These are phyloP conservation scores for Cystofilobasidium bisporidii DNA, from an alignment of 768 basidiomycete genomes.

Conservation along the genomic window DNA sequence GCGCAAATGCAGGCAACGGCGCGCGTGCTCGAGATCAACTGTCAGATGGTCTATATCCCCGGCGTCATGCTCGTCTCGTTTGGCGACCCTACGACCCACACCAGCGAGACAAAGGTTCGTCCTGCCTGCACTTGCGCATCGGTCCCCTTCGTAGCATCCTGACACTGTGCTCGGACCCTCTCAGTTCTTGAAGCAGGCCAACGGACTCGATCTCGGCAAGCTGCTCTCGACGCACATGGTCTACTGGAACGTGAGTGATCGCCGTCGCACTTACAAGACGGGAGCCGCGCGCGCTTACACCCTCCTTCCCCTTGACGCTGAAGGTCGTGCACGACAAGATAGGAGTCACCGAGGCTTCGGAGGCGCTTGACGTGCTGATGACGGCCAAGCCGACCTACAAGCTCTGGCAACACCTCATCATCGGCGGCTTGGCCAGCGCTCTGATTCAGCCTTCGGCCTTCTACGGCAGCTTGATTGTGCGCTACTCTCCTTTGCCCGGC, in stretches of 20 bases:
- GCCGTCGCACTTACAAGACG: too few relatives aligned
- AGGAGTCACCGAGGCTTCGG: slow-evolving; percentile 62
- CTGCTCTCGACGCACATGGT: slow-evolving; percentile 58
- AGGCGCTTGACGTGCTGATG: slow-evolving; percentile 65
- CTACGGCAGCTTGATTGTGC: slow-evolving; percentile 56
- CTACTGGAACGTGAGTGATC: slow-evolving; percentile 55
- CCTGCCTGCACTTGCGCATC: neutral
- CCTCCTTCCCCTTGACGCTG: too few relatives aligned
- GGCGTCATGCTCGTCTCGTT: slow-evolving; percentile 68
- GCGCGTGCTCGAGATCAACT: slow-evolving; percentile 77
- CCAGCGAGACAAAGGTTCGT: slow-evolving; percentile 57
- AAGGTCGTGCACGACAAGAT: slow-evolving; percentile 72
- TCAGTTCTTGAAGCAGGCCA: slow-evolving; percentile 36
- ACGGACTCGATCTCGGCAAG: slow-evolving; percentile 64
- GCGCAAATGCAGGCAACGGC: slow-evolving; percentile 82
- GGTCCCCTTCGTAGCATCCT: slow-evolving; percentile 54
- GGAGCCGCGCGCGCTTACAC: too few relatives aligned
- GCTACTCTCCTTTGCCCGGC: neutral
- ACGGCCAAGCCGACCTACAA: slow-evolving; percentile 47
- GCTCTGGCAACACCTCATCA: slow-evolving; percentile 53
- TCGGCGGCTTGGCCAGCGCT: slow-evolving; percentile 67
- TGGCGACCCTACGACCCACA: slow-evolving; percentile 67
- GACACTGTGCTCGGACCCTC: neutral
- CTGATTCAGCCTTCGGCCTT: slow-evolving; percentile 63
- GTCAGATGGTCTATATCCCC: slow-evolving; percentile 61